Evolutionary conservation across 805 yeast species (phyloP).

Genomic region (Suhomyces canberraensis): DNA sequence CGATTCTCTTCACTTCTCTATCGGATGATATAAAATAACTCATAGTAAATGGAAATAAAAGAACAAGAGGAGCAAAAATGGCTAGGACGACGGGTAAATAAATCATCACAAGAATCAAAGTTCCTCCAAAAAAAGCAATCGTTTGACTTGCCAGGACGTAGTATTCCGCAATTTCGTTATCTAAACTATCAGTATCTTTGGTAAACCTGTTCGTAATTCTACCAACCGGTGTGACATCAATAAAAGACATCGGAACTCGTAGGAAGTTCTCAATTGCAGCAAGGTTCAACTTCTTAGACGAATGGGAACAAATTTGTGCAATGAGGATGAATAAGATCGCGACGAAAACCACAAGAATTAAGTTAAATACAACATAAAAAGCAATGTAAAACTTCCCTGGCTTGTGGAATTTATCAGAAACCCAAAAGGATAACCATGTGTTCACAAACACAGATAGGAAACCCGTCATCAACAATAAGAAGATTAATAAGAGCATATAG

Average conservation of each 20-base stretch:
- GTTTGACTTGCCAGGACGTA: conserved; percentile 56
- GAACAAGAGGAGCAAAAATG: conserved; percentile 51
- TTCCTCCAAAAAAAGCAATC: not conserved
- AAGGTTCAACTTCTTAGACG: conserved; percentile 58
- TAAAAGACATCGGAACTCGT: conserved; percentile 76
- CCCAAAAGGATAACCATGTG: conserved; percentile 26
- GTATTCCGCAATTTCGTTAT: conserved; percentile 72
- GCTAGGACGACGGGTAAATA: conserved; percentile 74
- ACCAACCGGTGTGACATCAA: conserved; percentile 87
- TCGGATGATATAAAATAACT: conserved; percentile 66
- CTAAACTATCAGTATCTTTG: conserved; percentile 80
- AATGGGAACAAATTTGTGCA: conserved; percentile 47
- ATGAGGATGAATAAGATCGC: conserved; percentile 42
- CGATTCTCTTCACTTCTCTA: conserved; percentile 72
- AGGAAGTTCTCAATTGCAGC: conserved; percentile 57
- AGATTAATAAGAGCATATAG: not conserved
- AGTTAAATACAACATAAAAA: conserved; percentile 58
- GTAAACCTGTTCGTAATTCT: conserved; percentile 82
- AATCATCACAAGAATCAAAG: no score
- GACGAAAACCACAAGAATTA: conserved; percentile 45
- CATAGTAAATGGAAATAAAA: conserved; percentile 44
- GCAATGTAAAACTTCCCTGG: conserved; percentile 66
- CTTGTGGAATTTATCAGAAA: conserved; percentile 38
- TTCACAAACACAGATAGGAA: conserved; percentile 19
- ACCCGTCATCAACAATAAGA: conserved; percentile 10